phyloP scores from a whole-genome alignment of 108 stramenopile species.

The Pseudonitzschia delicatissima region DNA sequence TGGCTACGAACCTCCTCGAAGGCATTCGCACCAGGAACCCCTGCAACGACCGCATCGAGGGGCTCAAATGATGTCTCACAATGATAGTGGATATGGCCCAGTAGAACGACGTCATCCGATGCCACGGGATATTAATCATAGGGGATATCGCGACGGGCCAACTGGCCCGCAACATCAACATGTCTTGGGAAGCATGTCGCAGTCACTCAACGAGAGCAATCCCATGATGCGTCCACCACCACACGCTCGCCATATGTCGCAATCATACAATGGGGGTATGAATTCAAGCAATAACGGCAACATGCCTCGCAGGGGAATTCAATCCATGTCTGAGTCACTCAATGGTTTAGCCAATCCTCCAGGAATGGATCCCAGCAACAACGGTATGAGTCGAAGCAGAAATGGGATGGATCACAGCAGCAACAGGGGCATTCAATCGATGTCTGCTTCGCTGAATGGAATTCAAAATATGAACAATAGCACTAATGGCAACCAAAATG shows the following conservation, averaged over 20 bases:
- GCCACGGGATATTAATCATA: too few relatives aligned
- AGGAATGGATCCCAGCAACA: neutral
- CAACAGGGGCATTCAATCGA: neutral
- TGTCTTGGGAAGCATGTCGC: neutral
- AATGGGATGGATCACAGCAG: neutral
- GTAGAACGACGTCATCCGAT: too few relatives aligned
- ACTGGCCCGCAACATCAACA: constrained; percentile 1
- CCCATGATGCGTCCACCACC: neutral
- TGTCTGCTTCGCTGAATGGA: neutral
- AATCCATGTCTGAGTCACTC: constrained; percentile 5
- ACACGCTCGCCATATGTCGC: neutral
- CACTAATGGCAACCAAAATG: neutral
- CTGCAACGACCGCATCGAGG: too few relatives aligned
- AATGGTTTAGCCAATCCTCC: neutral
- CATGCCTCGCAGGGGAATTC: neutral
- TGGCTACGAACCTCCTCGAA: too few relatives aligned
- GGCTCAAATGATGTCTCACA: too few relatives aligned
- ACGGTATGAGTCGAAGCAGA: neutral
- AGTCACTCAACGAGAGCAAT: neutral
- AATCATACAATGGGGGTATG: neutral
- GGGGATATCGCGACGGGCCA: too few relatives aligned
- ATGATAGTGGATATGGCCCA: too few relatives aligned
- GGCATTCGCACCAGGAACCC: too few relatives aligned
- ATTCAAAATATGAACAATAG: neutral
- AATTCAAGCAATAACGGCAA: neutral